Evolutionary conservation across 306 rosid species (phyloP), one percentile per base, ranked within the genome.

Genomic region (Arachis stenosperma): DNA sequence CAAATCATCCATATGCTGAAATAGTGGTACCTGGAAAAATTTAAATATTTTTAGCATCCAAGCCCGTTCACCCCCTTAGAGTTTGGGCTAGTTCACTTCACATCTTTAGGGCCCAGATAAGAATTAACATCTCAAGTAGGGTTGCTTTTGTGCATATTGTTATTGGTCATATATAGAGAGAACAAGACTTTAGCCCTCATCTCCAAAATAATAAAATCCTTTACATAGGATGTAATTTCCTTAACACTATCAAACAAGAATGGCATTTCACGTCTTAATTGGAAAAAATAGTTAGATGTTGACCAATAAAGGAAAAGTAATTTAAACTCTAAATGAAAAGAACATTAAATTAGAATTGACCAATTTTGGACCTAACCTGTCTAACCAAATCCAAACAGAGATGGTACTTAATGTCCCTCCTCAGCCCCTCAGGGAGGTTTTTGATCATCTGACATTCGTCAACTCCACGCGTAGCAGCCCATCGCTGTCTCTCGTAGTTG

Each of bases 401-500:
- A 76, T 94, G 95, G 67, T 94, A 91, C 78, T 91, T 94, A 84
- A 94, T 94, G 81, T 94, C 98, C 75, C 95, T 80, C 48, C 98
- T 73, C 2, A 94, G 92, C 12, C 96, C 97, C 79, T 94, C 96
- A 0, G 98, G 97, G 8, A 94, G 91, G 68, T 91, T 89, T 61
- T 82, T 76, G 6, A 85, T 91, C 83, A 94, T 86, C 75, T 94
- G 84, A 54, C 86, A 88, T 54, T 94, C 98, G 47, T 94, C 98
- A 0, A 94, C 98, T 0, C 98, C 97, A 0, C 97, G 97, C 90
- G 73, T 91, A 0, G 98, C 95, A 0, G 98, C 97, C 98, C 96
- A 94, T 8, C 88, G 74, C 40, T 91, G 97, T 12, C 97, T 78
- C 81, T 94, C 98, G 22, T 88, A 94, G 87, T 77, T 91, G 1